A percentile compares a stretch with the other conserved stretches of the same genome.
Conservation (phyloP, 139 green algal species). For the Raphidocelis subcapitata region DNA sequence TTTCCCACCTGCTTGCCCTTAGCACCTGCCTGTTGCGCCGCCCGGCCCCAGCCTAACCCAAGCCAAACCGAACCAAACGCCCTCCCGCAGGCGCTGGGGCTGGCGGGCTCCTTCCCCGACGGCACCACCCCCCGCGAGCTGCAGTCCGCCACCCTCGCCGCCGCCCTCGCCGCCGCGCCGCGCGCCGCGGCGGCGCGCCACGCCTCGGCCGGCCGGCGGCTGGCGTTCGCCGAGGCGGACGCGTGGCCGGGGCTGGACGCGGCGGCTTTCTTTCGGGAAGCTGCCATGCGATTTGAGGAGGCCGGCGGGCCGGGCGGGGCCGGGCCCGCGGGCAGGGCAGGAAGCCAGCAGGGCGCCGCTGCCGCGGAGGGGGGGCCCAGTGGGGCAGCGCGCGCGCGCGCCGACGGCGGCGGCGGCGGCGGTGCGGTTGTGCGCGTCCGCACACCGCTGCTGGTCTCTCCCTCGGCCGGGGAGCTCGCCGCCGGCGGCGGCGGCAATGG, state of each 20-base stretch:
- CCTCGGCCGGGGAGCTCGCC: neutral
- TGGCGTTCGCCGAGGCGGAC: neutral
- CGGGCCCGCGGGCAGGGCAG: neutral
- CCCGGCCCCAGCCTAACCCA: neutral
- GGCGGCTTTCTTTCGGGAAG: constrained; percentile 21
- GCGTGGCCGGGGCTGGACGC: constrained; percentile 1
- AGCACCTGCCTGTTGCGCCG: neutral
- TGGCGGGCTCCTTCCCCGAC: constrained; percentile 9
- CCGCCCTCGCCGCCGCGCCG: constrained; percentile 6
- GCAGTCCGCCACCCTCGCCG: constrained; percentile 1
- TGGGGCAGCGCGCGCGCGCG: neutral
- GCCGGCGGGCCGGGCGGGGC: neutral
- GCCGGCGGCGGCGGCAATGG: neutral
- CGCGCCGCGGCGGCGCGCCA: constrained; percentile 7
- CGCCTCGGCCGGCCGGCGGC: neutral
- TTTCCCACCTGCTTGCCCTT: neutral
- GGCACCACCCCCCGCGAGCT: constrained; percentile 13
- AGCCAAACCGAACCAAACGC: neutral
- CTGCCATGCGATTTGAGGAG: constrained; percentile 8
- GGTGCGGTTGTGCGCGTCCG: no score
- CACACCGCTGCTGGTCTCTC: neutral
- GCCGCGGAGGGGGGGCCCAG: neutral
- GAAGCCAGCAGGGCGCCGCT: neutral
- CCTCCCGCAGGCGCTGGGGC: constrained; percentile 8
- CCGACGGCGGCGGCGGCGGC: neutral